phyloP scores from a whole-genome alignment of 1,284 basidiomycete species.

The Blastosporella zonata region DNA sequence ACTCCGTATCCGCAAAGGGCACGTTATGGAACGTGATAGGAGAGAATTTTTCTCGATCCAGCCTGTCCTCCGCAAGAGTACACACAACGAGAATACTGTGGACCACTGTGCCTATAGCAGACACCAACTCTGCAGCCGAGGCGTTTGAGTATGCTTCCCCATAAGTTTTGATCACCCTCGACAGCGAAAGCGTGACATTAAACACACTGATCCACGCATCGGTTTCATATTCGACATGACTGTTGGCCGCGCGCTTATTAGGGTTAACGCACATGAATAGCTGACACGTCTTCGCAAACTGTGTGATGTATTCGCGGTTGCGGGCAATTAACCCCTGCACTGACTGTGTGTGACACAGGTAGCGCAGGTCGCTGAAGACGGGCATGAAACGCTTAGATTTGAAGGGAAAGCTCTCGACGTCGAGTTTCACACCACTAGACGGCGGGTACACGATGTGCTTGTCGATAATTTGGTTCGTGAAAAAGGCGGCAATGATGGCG shows the following conservation, averaged over 20 bases:
- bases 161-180: conserved; percentile 84
- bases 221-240: conserved; percentile 91
- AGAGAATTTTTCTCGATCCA: conserved; percentile 64
- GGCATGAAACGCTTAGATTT: conserved; percentile 93
- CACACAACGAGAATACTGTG: conserved; percentile 75
- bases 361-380: conserved; percentile 83
- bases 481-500: conserved; percentile 82
- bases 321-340: conserved; percentile 76
- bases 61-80: conserved; percentile 57
- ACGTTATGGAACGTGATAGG: conserved; percentile 63
- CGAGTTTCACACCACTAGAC: conserved; percentile 44
- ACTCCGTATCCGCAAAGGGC: conserved; percentile 57
- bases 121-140: conserved; percentile 56
- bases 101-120: conserved; percentile 69
- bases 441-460: conserved; percentile 59
- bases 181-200: conserved; percentile 86
- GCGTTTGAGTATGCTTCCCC: conserved; percentile 75
- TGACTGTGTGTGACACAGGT: conserved; percentile 70
- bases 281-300: conserved; percentile 65
- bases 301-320: conserved; percentile 57
- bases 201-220: conserved; percentile 95
- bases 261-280: conserved; percentile 92
- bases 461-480: conserved; percentile 78
- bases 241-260: conserved; percentile 77
- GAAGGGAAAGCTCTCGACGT: conserved; percentile 84